Base-by-base conservation (phyloP, 2,329 filamentous ascomycete species). In the Lachnellula willkommii region DNA sequence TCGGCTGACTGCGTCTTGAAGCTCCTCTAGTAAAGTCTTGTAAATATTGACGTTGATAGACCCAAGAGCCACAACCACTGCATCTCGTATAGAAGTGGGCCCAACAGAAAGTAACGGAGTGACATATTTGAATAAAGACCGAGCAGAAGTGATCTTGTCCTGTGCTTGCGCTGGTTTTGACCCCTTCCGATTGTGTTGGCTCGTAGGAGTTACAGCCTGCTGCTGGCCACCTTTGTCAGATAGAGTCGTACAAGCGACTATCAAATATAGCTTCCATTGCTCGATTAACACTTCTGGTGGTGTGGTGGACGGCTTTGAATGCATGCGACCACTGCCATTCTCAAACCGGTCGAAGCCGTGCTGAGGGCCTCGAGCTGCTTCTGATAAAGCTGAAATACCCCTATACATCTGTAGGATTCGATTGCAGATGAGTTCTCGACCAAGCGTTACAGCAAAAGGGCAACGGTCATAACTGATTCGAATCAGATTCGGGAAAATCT, bases 241-340 rank as follows among this genome's bases (percentile, higher is more conserved):
- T 55, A 99, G 78, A 0, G 94, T 97, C 9, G 93, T 96, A 72
- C 95, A 99, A 9, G 93, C 94, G 74, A 99, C 96, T 54, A 96
- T 92, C 26, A 99, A 79, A 70, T 97, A 97, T 2, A 97, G 77
- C 72, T 96, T 97, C 93, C 93, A 99, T 70, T 99, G 94, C 71
- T 97, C 95, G 56, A 99, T 84, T 55, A 96, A 79, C 22, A 95
- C 84, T 65, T 95, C 91, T 0, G 92, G 89, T 17, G 91, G 88
- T 1, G 87, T 86, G 2, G 84, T 87, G 56, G 81, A 84, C 57
- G 80, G 81, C 68, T 83, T 77, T 63, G 75, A 63, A 9, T 67
- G 60, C 24, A 69, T 52, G 7, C 68, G 62, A 17, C 66, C 78
- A 66, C 79, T 85, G 28, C 77, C 76, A 6, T 79, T 75, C 49